Percentiles rank a stretch among this genome's conserved stretches.
Conservation (phyloP, 2,329 filamentous ascomycete genomes). For the Bipolaris sorokiniana region DNA sequence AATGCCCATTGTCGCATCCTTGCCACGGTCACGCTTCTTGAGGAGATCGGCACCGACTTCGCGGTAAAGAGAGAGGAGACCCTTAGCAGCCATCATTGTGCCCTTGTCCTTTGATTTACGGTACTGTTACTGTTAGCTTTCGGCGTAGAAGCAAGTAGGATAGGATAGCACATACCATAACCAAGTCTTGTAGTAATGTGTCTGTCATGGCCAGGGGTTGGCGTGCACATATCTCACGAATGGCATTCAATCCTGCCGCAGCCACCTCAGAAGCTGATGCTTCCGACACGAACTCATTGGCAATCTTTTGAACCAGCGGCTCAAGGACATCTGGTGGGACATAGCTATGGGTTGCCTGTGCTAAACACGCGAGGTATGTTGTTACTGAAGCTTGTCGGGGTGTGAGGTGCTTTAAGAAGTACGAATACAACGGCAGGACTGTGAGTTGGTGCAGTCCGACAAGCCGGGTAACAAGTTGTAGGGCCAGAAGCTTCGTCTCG, state of each 20-base stretch:
- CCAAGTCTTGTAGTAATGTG: constrained; percentile 91
- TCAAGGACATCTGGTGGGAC: constrained; percentile 93
- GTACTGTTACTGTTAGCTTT: constrained; percentile 58
- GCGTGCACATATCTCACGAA: constrained; percentile 89
- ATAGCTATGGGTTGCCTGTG: constrained; percentile 87
- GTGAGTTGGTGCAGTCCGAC: constrained; percentile 93
- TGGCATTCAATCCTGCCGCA: constrained; percentile 89
- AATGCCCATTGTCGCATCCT: constrained; percentile 84
- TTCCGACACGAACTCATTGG: constrained; percentile 97
- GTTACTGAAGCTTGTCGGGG: constrained; percentile 79
- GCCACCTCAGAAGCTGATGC: constrained; percentile 89
- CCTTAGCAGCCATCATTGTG: constrained; percentile 98
- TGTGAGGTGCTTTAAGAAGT: constrained; percentile 46
- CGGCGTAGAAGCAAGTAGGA: neutral
- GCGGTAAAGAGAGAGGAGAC: constrained; percentile 85
- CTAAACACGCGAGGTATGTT: constrained; percentile 88
- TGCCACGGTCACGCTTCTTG: constrained; percentile 87
- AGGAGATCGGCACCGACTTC: constrained; percentile 90
- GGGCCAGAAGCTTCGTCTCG: constrained; percentile 85
- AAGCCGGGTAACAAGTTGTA: constrained; percentile 88
- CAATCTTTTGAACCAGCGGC: constrained; percentile 90
- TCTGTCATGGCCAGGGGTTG: constrained; percentile 97
- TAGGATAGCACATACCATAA: constrained; percentile 60
- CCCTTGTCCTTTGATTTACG: constrained; percentile 98
- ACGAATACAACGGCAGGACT: constrained; percentile 89